These are phyloP conservation scores for Nemania sp. DNA, from an alignment of 2,329 filamentous ascomycete species.

Conservation along the genomic window DNA sequence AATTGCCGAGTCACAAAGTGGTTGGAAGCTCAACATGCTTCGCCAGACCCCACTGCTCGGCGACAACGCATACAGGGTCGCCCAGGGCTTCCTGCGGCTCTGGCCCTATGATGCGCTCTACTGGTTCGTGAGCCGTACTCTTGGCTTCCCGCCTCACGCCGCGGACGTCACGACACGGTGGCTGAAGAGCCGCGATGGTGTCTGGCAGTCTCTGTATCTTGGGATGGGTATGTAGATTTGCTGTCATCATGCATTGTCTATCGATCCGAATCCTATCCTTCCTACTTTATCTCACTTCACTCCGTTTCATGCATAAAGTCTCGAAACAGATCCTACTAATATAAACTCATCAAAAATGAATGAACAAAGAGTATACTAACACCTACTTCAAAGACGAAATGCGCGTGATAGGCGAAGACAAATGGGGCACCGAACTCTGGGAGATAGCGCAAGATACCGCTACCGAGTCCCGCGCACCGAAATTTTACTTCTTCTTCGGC, in stretches of 20 bases:
- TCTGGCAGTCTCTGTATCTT: constrained; percentile 70
- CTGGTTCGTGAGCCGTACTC: constrained; percentile 57
- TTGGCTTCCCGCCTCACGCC: constrained; percentile 63
- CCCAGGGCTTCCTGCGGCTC: constrained; percentile 56
- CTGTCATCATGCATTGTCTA: neutral
- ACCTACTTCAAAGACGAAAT: constrained; percentile 61
- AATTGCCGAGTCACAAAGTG: constrained; percentile 72
- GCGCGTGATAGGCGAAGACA: constrained; percentile 67
- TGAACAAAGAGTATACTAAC: constrained; percentile 14
- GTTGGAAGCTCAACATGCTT: constrained; percentile 62
- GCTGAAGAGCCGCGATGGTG: constrained; percentile 67
- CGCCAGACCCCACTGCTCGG: constrained; percentile 58
- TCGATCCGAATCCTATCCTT: neutral
- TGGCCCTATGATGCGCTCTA: constrained; percentile 56
- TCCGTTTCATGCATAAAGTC: too few relatives aligned
- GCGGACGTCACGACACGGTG: constrained; percentile 65
- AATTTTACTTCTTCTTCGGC: constrained; percentile 71
- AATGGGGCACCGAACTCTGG: constrained; percentile 71
- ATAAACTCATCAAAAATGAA: too few relatives aligned
- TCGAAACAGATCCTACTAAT: too few relatives aligned
- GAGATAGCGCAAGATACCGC: constrained; percentile 55
- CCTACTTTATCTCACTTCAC: neutral
- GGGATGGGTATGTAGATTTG: constrained; percentile 55
- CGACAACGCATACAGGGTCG: constrained; percentile 56
- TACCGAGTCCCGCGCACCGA: constrained; percentile 51